A percentile compares a stretch with the other conserved stretches of the same genome.
Conservation (phyloP, 495 filamentous ascomycete species). For the Podospora didyma region DNA sequence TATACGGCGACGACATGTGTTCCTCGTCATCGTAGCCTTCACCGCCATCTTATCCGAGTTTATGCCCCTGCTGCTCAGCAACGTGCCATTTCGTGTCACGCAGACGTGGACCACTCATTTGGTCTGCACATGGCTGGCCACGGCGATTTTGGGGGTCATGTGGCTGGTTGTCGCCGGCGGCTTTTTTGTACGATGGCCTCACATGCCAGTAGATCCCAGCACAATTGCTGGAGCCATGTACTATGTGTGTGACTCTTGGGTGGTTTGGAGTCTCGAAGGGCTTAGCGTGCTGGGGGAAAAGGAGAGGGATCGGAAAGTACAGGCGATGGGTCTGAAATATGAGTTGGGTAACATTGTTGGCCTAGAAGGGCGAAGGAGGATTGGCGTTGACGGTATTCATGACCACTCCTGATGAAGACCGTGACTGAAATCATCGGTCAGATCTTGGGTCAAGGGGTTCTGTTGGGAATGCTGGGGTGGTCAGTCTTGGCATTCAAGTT, state of each 20-base stretch:
- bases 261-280: constrained; percentile 18
- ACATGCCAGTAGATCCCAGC: constrained; percentile 24
- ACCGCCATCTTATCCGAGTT: constrained; percentile 31
- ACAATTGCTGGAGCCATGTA: constrained; percentile 24
- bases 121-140: constrained; percentile 29
- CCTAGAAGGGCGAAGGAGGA: constrained; percentile 11
- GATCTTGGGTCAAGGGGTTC: no score
- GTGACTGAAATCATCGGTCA: no score
- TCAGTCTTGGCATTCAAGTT: no score
- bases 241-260: constrained; percentile 23
- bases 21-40: constrained; percentile 24
- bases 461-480: no score
- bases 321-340: constrained; percentile 11
- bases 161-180: constrained; percentile 25
- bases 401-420: no score
- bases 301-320: constrained; percentile 14
- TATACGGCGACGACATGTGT: constrained; percentile 23
- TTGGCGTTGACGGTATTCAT: constrained; percentile 18
- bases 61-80: constrained; percentile 31
- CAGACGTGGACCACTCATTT: constrained; percentile 27
- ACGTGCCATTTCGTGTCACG: constrained; percentile 31
- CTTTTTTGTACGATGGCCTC: constrained; percentile 24
- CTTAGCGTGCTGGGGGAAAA: constrained; percentile 13
- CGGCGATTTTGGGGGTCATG: constrained; percentile 33
- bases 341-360: constrained; percentile 16